Base-by-base conservation (phyloP, 1,284 basidiomycete species). In the Rhodotorula sp. region DNA sequence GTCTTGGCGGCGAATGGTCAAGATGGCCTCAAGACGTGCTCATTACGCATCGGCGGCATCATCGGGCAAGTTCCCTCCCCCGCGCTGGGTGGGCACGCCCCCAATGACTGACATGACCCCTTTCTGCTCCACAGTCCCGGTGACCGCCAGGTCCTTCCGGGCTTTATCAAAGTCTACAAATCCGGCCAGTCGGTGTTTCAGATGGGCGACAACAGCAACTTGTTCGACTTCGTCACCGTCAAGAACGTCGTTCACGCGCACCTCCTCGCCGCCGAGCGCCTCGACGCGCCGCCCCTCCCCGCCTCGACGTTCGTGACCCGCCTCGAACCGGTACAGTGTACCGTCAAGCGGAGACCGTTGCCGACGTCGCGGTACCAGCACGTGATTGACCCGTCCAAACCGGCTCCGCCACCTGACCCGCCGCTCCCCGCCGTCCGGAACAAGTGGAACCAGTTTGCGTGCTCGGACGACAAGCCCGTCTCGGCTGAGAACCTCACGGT, bases 171-270 rank as follows among this genome's bases (percentile, higher is more conserved):
- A 71, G 93, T 91, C 15, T 90, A 93, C 80, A 86, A 90, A 77
- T 86, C 87, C 65, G 86, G 87, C n/a, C 91, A 95, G 81, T 93
- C 93, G 1, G 88, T 91, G 74, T 92, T 93, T 84, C 95, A 98
- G 83, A 89, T 99, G 72, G 97, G 97, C 62, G 85, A 90, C 82
- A 97, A 98, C 83, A 87, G 85, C 69, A 98, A 99, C 81, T 83
- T 99, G 19, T 95, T 93, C 78, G 97, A 99, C 83, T 97, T 92
- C 88, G 97, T 95, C 1, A 97, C 97, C 78, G 92, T 99, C 73
- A 91, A 88, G 71, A 99, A 99, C 80, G 90, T 97, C 71, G 95
- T 93, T 0, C 88, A 92, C 78, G 95, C 95, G 1, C 97, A 99
- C 79, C 83, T 99, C 16, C 88, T 99, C 60, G 97, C 95, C 2